Conservation (phyloP, 2,329 filamentous ascomycete genomes). For the Arthroderma sp. region DNA sequence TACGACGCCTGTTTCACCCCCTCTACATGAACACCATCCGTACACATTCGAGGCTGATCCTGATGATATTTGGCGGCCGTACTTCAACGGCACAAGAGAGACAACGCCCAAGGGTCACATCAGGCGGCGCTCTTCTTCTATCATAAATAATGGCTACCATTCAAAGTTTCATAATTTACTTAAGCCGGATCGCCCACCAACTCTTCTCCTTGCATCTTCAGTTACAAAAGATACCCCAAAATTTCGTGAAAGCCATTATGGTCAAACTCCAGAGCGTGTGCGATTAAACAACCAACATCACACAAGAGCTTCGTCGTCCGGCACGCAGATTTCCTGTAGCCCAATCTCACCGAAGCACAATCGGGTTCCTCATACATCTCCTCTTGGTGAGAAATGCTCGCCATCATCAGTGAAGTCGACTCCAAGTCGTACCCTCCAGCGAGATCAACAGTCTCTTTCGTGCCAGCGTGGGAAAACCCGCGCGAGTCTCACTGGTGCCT, state of each 20-base stretch:
- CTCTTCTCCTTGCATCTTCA: conserved; percentile 35
- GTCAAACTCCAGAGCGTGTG: no score
- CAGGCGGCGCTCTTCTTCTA: conserved; percentile 27
- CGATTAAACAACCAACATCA: no score
- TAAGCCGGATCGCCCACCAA: conserved; percentile 32
- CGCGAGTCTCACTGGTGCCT: conserved; percentile 16
- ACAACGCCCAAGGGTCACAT: conserved; percentile 7
- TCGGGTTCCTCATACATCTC: no score
- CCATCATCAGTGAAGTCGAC: no score
- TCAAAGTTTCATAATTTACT: conserved; percentile 33
- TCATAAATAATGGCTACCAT: conserved; percentile 21
- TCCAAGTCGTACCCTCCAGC: no score
- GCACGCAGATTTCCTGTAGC: no score
- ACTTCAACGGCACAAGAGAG: conserved; percentile 24
- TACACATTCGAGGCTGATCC: conserved; percentile 7
- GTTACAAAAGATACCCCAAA: conserved; percentile 17
- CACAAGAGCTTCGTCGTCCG: no score
- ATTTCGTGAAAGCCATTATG: neutral
- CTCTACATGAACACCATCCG: conserved; percentile 3
- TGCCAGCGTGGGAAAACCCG: no score
- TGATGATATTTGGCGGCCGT: conserved; percentile 24
- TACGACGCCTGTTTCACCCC: conserved; percentile 11
- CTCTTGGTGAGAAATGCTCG: no score
- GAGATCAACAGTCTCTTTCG: no score
- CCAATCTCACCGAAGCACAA: no score